Evolutionary conservation across 345 rosid genomes (phyloP).

Genomic region (Odontarrhena argentea): DNA sequence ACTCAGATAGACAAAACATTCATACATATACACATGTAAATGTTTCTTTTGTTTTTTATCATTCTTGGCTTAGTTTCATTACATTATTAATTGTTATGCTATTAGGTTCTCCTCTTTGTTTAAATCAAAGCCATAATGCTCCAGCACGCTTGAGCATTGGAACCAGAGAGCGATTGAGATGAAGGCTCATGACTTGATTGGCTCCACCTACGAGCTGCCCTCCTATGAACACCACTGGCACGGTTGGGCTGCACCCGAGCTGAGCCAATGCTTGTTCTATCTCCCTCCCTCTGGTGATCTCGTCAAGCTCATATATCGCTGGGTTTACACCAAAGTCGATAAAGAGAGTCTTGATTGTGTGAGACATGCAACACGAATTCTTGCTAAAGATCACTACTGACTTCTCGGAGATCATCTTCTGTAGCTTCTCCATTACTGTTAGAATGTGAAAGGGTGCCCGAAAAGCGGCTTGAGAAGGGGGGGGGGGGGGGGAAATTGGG

Average conservation of each 20-base stretch:
- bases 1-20: slow-evolving; percentile 9
- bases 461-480: not conserved
- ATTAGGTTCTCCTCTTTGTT: not conserved
- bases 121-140: slow-evolving; percentile 66
- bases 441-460: not conserved
- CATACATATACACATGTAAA: not conserved
- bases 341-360: slow-evolving; percentile 63
- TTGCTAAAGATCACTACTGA: slow-evolving; percentile 83
- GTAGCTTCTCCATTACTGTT: slow-evolving; percentile 59
- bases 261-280: slow-evolving; percentile 68
- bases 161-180: slow-evolving; percentile 63
- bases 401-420: slow-evolving; percentile 56
- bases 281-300: slow-evolving; percentile 60
- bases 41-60: slow-evolving; percentile 8
- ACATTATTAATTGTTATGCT: not conserved
- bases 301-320: slow-evolving; percentile 64
- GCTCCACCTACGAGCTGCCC: slow-evolving; percentile 79
- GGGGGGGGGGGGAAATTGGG: no score
- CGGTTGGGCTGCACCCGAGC: slow-evolving; percentile 61
- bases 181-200: slow-evolving; percentile 75
- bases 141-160: slow-evolving; percentile 71
- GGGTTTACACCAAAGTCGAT: slow-evolving; percentile 73
- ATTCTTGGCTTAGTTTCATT: not conserved
- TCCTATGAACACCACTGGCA: slow-evolving; percentile 75
- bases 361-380: slow-evolving; percentile 75